phyloP scores from a whole-genome alignment of 176 grass and related monocot genomes.

The Phoenix roebelenii region DNA sequence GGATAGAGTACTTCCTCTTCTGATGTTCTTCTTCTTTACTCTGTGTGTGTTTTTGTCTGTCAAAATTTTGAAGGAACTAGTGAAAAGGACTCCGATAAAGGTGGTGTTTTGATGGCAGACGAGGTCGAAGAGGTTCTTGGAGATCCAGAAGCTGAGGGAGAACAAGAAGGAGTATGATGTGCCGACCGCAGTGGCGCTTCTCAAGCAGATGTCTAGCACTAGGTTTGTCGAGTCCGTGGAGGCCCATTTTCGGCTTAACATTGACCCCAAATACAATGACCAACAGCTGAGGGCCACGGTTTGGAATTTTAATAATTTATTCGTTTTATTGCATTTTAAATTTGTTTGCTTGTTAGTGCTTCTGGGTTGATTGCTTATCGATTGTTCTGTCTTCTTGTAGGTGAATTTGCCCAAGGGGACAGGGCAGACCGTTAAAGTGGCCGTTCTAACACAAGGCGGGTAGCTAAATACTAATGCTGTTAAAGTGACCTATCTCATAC shows the following conservation, averaged over 20 bases:
- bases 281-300: constrained; percentile 98
- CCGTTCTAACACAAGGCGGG: constrained; percentile 85
- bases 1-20: constrained; percentile 49
- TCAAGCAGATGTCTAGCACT: constrained; percentile 56
- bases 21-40: not conserved
- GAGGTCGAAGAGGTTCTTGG: constrained; percentile 85
- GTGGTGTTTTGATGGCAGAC: constrained; percentile 32
- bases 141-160: constrained; percentile 96
- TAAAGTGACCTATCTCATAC: no score
- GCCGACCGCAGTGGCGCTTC: constrained; percentile 49
- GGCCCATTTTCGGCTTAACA: constrained; percentile 95
- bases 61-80: no score
- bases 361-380: not conserved
- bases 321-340: not conserved
- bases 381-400: constrained; percentile 24
- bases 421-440: constrained; percentile 76
- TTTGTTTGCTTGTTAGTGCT: not conserved
- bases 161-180: constrained; percentile 86
- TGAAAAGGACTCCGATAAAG: no score
- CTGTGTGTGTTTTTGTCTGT: not conserved
- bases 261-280: constrained; percentile 98
- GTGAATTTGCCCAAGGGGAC: constrained; percentile 98
- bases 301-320: not conserved
- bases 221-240: constrained; percentile 70
- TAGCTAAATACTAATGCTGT: not conserved